A percentile compares a stretch with the other conserved stretches of the same genome.
Evolutionary conservation across 495 filamentous ascomycete species (phyloP).

Genomic region (Penicillium bialowiezense): DNA sequence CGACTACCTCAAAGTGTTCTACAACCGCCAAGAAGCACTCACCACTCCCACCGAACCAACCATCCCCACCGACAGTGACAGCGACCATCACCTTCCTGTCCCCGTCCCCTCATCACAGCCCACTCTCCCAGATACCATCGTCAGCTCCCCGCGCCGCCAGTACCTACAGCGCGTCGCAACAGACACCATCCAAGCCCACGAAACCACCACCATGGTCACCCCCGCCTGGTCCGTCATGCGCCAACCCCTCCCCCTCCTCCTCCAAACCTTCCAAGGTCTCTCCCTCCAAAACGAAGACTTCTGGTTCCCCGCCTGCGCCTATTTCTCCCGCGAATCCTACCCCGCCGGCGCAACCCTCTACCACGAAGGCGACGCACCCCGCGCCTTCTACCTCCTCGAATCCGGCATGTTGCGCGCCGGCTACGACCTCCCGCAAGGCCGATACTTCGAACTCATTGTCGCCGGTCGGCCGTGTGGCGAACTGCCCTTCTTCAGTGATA

Average conservation of each 20-base stretch:
- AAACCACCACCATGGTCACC: constrained; percentile 46
- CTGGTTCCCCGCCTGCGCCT: constrained; percentile 76
- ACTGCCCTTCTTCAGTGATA: constrained; percentile 91
- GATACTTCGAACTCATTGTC: constrained; percentile 86
- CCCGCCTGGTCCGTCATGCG: constrained; percentile 75
- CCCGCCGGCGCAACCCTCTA: constrained; percentile 71
- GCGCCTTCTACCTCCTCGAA: constrained; percentile 90
- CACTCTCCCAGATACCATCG: constrained; percentile 44
- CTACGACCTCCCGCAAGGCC: constrained; percentile 86
- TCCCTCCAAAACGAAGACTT: constrained; percentile 82
- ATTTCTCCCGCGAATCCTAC: constrained; percentile 67
- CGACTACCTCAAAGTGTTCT: constrained; percentile 84
- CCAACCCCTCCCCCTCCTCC: constrained; percentile 83
- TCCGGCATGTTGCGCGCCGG: constrained; percentile 83
- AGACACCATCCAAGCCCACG: constrained; percentile 63
- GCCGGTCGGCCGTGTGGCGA: constrained; percentile 95
- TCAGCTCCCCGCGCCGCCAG: constrained; percentile 73
- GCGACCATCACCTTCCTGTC: constrained; percentile 52
- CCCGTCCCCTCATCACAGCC: constrained; percentile 17
- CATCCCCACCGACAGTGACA: constrained; percentile 7
- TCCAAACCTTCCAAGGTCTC: constrained; percentile 88
- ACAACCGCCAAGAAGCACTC: constrained; percentile 49
- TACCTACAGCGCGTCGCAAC: constrained; percentile 77
- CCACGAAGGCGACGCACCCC: constrained; percentile 62
- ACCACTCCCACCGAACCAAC: constrained; percentile 17